These are phyloP conservation scores for Aureobasidium sp. DNA, from an alignment of 2,329 filamentous ascomycete genomes.

Conservation along the genomic window DNA sequence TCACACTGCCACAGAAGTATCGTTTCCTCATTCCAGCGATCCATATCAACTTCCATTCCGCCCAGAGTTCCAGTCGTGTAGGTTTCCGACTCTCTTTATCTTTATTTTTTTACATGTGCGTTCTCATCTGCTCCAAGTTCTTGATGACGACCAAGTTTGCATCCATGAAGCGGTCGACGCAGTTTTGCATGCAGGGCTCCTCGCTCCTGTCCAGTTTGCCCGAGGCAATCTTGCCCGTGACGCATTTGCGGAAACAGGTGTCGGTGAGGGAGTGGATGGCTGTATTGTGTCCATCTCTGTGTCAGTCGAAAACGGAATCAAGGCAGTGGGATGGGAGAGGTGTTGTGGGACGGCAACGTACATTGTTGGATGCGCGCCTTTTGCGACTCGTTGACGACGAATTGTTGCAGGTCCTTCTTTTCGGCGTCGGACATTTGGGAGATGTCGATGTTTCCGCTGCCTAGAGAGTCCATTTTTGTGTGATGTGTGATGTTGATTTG, in stretches of 20 bases:
- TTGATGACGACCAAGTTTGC: conserved; percentile 75
- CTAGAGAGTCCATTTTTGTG: conserved; percentile 23
- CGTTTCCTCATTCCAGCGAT: neutral
- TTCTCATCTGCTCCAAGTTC: conserved; percentile 62
- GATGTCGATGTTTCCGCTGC: conserved; percentile 51
- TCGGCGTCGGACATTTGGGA: conserved; percentile 70
- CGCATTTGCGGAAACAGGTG: conserved; percentile 91
- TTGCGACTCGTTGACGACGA: conserved; percentile 75
- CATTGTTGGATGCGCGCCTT: conserved; percentile 60
- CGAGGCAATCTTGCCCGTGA: conserved; percentile 62
- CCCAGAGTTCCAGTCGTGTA: no score
- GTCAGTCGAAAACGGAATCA: no score
- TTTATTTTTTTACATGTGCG: conserved; percentile 6
- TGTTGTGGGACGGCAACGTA: no score
- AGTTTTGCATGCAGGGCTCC: conserved; percentile 80
- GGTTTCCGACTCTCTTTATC: neutral
- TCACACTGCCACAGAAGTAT: no score
- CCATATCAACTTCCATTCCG: neutral
- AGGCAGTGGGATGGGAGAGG: neutral
- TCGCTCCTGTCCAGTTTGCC: conserved; percentile 67
- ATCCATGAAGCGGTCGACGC: conserved; percentile 89
- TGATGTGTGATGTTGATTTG: neutral
- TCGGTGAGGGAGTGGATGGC: conserved; percentile 61
- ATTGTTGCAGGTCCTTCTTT: conserved; percentile 79
- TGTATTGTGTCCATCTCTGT: no score